These are phyloP conservation scores for Knufia petricola DNA, from an alignment of 2,329 filamentous ascomycete species.

Conservation along the genomic window DNA sequence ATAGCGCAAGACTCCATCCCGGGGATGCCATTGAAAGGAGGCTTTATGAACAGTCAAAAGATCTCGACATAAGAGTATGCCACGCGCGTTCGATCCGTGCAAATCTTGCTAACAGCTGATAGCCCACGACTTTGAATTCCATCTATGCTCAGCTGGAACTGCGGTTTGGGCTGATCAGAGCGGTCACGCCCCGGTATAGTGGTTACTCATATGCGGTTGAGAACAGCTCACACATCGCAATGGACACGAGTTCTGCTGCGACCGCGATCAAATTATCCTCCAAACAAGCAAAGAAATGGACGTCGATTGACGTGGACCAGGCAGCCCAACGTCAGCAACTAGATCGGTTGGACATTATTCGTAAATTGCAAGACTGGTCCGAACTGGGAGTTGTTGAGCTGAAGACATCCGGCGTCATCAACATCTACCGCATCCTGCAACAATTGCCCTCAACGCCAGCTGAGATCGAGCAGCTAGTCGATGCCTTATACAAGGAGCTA, in stretches of 20 bases:
- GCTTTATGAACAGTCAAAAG: slow-evolving; percentile 29
- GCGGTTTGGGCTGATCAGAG: slow-evolving; percentile 47
- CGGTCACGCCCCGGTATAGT: slow-evolving; percentile 48
- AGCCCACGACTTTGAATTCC: slow-evolving; percentile 38
- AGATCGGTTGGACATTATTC: slow-evolving; percentile 26
- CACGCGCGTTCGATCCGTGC: too few relatives aligned
- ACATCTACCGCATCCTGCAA: slow-evolving; percentile 44
- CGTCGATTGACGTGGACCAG: background rate
- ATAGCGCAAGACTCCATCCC: slow-evolving; percentile 42
- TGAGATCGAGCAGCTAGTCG: slow-evolving; percentile 38
- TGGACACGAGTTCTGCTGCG: background rate
- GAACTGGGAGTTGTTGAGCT: slow-evolving; percentile 43
- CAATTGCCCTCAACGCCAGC: slow-evolving; percentile 35
- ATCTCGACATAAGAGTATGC: too few relatives aligned
- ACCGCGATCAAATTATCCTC: background rate
- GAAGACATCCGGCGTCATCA: slow-evolving; percentile 42
- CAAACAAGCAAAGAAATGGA: background rate
- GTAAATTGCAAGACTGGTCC: slow-evolving; percentile 46
- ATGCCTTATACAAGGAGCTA: slow-evolving; percentile 43
- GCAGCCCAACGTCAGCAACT: background rate
- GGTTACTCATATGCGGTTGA: slow-evolving; percentile 44
- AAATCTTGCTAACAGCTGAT: slow-evolving; percentile 13
- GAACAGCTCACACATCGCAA: background rate
- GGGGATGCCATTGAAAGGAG: background rate
- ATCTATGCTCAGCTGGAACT: slow-evolving; percentile 54